Percentiles rank a stretch among this genome's conserved stretches.
Conservation (phyloP, 1,284 basidiomycete genomes). For the Schizophyllum commune region DNA sequence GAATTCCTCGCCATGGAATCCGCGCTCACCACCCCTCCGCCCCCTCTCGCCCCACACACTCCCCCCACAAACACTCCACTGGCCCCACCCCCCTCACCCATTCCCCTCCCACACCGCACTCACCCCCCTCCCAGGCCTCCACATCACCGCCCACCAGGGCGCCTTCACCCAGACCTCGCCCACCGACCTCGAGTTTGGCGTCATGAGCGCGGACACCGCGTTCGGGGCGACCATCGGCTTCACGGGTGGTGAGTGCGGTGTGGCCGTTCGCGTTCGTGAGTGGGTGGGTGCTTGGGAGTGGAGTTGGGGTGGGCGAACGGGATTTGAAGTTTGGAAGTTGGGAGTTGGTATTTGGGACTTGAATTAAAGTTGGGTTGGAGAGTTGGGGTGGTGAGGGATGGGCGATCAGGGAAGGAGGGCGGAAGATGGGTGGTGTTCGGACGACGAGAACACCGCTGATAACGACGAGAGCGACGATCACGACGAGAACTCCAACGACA, state of each 20-base stretch:
- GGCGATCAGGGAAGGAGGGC: no score
- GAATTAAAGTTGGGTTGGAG: no score
- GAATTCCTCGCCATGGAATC: not conserved
- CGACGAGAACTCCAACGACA: no score
- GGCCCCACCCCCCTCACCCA: not conserved
- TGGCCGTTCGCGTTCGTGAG: no score
- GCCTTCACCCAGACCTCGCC: constrained; percentile 75
- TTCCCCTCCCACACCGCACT: not conserved
- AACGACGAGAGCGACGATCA: no score
- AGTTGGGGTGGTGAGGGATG: no score
- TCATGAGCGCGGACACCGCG: constrained; percentile 77
- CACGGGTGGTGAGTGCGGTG: not conserved
- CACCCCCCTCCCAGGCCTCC: constrained; percentile 46
- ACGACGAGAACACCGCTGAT: no score
- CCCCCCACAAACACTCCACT: no score
- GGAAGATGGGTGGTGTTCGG: no score
- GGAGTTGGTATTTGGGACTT: no score
- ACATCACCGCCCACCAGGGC: constrained; percentile 68
- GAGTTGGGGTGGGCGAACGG: no score
- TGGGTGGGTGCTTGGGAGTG: not conserved
- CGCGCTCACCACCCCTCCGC: not conserved
- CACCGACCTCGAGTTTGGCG: constrained; percentile 77
- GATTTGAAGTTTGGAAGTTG: no score
- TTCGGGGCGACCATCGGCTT: constrained; percentile 41
- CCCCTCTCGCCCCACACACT: constrained; percentile 2